Base-by-base conservation (phyloP, 1,139 yeast species). In the Pichia sp. region DNA sequence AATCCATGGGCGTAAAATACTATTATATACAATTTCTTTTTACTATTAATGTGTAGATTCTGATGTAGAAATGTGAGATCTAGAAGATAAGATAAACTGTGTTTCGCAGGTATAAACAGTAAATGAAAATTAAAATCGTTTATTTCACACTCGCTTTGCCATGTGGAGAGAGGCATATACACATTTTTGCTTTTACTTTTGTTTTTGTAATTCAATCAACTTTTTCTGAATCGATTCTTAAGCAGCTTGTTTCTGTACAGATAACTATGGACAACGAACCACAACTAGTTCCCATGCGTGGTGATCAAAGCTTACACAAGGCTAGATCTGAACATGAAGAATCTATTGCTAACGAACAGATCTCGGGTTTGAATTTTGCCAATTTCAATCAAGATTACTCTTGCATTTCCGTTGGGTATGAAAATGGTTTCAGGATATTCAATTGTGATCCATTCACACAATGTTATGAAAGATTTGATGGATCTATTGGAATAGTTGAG, bases 321-420 rank as follows among this genome's bases (percentile, higher is more conserved):
- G 24, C 38, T 4, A 20, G 22, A 35, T 7, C 9, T 6, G 38
- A 12, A 20, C 25, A 7, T 9, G 11, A 7, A 11, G 38, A 13
- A 9, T 35, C 24, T 11, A 35, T 42, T 23, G 44, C 50, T 8
- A 37, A 35, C n/a, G 50, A 49, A 40, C 50, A 35, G 13, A 45
- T 50, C 9, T 16, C 45, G 18, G 52, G 56, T 7, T 52, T 77
- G 49, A 78, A 77, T 54, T 77, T 69, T 61, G 77, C 80, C 53
- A 73, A 79, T 12, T 81, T 81, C 67, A 81, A 81, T 60, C 87
- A 81, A 61, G 85, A 81, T 59, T 74, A 77, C 45, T 67, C 80
- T 9, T 80, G 86, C 57, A 71, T 80, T 18, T 80, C 85, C 2
- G 73, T 79, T 7, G 86, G 85, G 0, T 68, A 77, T 38, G 72